Conservation (phyloP, 495 filamentous ascomycete species). For the Pyronema domesticum region DNA sequence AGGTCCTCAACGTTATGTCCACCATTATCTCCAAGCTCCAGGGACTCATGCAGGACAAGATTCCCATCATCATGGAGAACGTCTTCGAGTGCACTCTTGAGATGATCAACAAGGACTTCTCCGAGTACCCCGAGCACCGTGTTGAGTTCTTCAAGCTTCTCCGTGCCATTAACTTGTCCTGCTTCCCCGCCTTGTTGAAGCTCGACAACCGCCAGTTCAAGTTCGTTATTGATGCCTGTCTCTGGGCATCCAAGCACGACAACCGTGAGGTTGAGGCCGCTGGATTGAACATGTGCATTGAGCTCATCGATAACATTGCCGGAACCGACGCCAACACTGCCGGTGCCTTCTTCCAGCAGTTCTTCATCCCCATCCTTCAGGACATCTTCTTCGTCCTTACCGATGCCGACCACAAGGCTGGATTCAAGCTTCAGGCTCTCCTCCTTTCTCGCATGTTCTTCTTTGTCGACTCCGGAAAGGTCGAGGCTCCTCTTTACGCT, state of each 20-base stretch:
- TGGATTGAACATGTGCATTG: constrained; percentile 96
- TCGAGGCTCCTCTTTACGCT: constrained; percentile 74
- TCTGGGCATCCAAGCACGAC: constrained; percentile 99
- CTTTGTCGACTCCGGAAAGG: constrained; percentile 65
- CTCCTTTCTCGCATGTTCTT: constrained; percentile 91
- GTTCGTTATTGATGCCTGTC: constrained; percentile 96
- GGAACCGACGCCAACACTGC: constrained; percentile 74
- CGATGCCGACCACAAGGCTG: constrained; percentile 94
- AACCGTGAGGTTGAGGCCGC: constrained; percentile 95
- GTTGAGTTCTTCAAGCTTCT: constrained; percentile 97
- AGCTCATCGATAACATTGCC: constrained; percentile 92
- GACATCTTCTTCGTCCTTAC: constrained; percentile 98
- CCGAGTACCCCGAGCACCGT: constrained; percentile 93
- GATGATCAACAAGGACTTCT: constrained; percentile 99
- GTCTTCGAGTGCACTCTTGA: constrained; percentile 96
- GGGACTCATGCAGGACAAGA: constrained; percentile 92
- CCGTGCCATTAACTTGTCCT: constrained; percentile 85
- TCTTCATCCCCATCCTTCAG: constrained; percentile 85
- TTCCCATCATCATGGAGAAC: constrained; percentile 92
- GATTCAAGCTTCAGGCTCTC: constrained; percentile 92
- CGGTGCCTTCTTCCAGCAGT: constrained; percentile 91
- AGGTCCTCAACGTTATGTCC: constrained; percentile 94
- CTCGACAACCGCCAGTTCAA: constrained; percentile 94
- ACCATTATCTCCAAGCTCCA: constrained; percentile 90
- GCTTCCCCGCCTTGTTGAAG: constrained; percentile 85